phyloP scores from a whole-genome alignment of 2,329 filamentous ascomycete genomes.

The Colletotrichum sp. region DNA sequence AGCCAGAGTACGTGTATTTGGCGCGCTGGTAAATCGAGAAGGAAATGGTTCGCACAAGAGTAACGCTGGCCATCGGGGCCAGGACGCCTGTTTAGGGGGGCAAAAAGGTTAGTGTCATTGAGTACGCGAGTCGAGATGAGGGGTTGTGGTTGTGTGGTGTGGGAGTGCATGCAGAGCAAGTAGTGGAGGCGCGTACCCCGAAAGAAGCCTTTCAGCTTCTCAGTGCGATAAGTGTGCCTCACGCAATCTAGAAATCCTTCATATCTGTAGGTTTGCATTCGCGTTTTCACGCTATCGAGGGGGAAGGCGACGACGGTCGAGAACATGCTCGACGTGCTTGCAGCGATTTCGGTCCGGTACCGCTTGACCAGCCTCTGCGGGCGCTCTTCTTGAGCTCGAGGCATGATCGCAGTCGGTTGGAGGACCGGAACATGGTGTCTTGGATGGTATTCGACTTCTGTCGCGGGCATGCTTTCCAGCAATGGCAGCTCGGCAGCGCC shows the following conservation, averaged over 20 bases:
- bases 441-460: conserved; percentile 40
- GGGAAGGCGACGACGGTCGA: conserved; percentile 84
- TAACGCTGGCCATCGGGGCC: conserved; percentile 81
- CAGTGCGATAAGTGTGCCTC: conserved; percentile 74
- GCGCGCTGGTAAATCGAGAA: conserved; percentile 82
- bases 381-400: conserved; percentile 30
- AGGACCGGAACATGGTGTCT: conserved; percentile 48
- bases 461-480: conserved; percentile 38
- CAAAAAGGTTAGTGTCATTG: conserved; percentile 11
- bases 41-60: conserved; percentile 76
- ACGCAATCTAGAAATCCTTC: conserved; percentile 77
- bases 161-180: background rate
- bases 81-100: conserved; percentile 63
- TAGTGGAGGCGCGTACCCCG: conserved; percentile 57
- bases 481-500: conserved; percentile 42
- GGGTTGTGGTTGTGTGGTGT: background rate
- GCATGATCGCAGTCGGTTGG: conserved; percentile 47
- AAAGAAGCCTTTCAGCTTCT: conserved; percentile 80
- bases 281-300: conserved; percentile 87
- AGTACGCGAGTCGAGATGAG: background rate
- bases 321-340: conserved; percentile 77
- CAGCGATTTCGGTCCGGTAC: conserved; percentile 82
- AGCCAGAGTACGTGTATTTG: conserved; percentile 75
- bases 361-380: conserved; percentile 66
- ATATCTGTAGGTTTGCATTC: conserved; percentile 87